phyloP scores from a whole-genome alignment of 2,329 filamentous ascomycete genomes.

The Raffaelea ambrosiae region DNA sequence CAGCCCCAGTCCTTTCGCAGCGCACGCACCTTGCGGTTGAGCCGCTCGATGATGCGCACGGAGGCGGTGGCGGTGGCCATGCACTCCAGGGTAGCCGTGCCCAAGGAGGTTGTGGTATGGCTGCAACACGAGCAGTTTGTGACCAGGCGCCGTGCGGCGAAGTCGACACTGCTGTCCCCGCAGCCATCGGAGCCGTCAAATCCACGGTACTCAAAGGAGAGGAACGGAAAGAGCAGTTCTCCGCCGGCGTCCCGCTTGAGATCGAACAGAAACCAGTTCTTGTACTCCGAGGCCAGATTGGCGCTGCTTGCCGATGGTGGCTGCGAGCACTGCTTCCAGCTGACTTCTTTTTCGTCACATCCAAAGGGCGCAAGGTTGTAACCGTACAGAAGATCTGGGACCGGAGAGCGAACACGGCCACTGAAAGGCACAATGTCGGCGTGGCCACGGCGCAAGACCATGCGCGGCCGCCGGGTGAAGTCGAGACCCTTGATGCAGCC shows the following conservation, averaged over 20 bases:
- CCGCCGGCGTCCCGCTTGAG: background rate
- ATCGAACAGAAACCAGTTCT: background rate
- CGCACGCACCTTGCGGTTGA: background rate
- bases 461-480: background rate
- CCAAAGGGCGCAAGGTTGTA: background rate
- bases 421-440: background rate
- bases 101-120: background rate
- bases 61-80: background rate
- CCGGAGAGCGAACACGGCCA: background rate
- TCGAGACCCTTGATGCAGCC: background rate
- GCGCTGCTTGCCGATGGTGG: too few relatives aligned
- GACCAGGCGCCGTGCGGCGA: background rate
- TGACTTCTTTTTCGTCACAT: background rate
- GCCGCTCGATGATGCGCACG: background rate
- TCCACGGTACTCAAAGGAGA: background rate
- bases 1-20: background rate
- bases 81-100: conserved; percentile 2
- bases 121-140: background rate
- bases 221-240: background rate
- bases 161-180: background rate
- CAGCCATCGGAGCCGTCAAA: background rate
- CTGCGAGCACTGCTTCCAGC: too few relatives aligned
- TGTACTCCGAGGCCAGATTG: background rate
- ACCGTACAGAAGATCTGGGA: conserved; percentile 1
- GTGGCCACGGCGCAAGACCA: background rate